Evolutionary conservation across 306 rosid genomes (phyloP).

Genomic region (Rosa chinensis): DNA sequence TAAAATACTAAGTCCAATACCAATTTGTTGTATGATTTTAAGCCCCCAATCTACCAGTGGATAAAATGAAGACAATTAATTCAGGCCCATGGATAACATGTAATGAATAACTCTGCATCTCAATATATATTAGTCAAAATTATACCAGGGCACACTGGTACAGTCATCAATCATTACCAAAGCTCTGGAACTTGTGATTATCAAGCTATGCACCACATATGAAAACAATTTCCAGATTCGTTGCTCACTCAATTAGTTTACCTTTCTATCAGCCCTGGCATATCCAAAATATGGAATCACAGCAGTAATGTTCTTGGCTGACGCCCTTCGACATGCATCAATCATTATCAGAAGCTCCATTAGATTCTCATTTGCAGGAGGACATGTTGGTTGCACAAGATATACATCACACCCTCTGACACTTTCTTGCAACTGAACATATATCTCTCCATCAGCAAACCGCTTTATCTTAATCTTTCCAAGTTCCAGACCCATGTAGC

Average conservation of each 20-base stretch:
- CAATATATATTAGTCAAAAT: neutral
- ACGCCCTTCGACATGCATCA: conserved; percentile 94
- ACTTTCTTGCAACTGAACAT: conserved; percentile 97
- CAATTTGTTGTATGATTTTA: neutral
- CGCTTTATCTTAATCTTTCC: conserved; percentile 89
- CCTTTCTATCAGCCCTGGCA: conserved; percentile 99
- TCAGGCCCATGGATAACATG: neutral
- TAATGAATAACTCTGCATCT: neutral
- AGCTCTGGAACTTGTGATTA: conserved; percentile 3
- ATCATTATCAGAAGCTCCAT: conserved; percentile 96
- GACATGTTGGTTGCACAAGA: conserved; percentile 97
- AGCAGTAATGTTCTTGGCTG: conserved; percentile 91
- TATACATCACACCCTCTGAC: conserved; percentile 93
- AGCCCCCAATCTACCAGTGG: neutral
- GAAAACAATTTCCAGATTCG: neutral
- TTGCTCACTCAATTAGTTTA: conserved; percentile 9
- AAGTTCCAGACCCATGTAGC: conserved; percentile 90
- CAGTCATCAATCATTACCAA: neutral
- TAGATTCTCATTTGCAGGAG: conserved; percentile 93
- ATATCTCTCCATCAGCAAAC: conserved; percentile 96
- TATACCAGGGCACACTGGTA: neutral
- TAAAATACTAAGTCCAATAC: neutral
- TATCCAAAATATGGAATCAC: conserved; percentile 96
- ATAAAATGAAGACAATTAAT: neutral
- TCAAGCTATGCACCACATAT: neutral